Evolutionary conservation across 1,284 basidiomycete species (phyloP), one percentile per base, ranked within the genome.

Genomic region (Megacollybia platyphylla): DNA sequence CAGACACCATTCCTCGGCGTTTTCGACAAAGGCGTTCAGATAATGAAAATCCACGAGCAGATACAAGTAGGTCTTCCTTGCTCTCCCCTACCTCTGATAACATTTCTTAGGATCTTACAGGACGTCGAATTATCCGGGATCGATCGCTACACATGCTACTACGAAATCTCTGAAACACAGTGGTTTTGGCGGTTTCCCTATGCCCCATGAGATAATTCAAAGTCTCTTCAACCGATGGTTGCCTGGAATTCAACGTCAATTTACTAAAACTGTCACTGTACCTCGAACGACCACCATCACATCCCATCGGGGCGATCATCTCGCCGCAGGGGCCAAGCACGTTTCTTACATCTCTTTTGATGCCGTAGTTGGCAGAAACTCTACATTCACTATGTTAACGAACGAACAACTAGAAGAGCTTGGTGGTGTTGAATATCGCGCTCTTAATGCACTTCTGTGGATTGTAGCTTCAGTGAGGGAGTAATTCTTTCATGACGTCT

Each of bases 401-500:
- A 72, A 78, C 29, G 86, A 90, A 43, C 85, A 97, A 54, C 67
- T 89, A 51, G 87, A 94, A 48, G 91, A 97, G 60, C 67, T 97
- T 4, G 92, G 92, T 6, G 93, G 93, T 5, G 86, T 96, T 10
- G 94, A 98, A 59, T 97, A 91, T 55, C 75, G 90, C n/a, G 90
- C 86, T 1, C 62, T 96, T 44, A 82, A 81, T 46, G 70, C 84
- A 3, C 59, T 94, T 35, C 64, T 89, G 11, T 89, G 84, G 79
- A 73, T 90, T 46, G 74, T 90, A 26, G 67, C 71, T 10, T 57
- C 61, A 36, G 83, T 86, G 54, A 39, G 64, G n/a, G 36, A 15
- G 36, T n/a, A 39, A 26, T 18, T 30, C 13, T 26, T 34, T 40
- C 10, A 54, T 56, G 36, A 54, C 15, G 15, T 50, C 48, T 37